Conservation (phyloP, 148 eudicot species). For the Nepenthes gracilis region DNA sequence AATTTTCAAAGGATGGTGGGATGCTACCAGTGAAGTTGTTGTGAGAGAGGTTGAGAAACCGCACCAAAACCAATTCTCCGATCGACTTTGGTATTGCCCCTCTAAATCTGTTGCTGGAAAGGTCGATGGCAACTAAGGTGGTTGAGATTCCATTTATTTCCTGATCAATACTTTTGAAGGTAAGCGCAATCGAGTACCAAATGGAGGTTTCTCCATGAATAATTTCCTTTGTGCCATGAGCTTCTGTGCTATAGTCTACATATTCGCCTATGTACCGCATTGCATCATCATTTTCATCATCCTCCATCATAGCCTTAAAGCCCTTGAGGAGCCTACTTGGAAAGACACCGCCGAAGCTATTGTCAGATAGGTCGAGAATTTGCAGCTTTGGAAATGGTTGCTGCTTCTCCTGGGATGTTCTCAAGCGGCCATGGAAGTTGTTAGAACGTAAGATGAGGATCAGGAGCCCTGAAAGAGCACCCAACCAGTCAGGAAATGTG, state of each 20-base stretch:
- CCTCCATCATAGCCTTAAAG: slow-evolving; percentile 10
- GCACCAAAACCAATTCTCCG: slow-evolving; percentile 12
- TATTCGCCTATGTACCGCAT: neutral
- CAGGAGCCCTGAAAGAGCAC: neutral
- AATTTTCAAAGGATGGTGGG: slow-evolving; percentile 14
- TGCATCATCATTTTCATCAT: no score
- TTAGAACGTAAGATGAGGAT: slow-evolving; percentile 1
- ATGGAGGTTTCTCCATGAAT: neutral
- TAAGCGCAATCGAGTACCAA: neutral
- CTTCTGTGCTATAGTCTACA: neutral
- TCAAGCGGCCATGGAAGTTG: slow-evolving; percentile 1
- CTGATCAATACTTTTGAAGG: slow-evolving; percentile 1
- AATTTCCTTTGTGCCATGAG: neutral
- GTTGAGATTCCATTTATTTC: neutral
- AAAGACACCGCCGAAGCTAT: neutral
- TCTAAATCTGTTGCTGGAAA: slow-evolving; percentile 12
- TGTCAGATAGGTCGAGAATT: neutral
- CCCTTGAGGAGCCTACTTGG: neutral
- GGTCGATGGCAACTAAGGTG: neutral
- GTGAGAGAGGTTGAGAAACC: slow-evolving; percentile 25
- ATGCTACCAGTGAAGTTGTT: slow-evolving; percentile 18
- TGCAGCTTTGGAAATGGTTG: neutral
- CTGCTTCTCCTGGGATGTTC: neutral
- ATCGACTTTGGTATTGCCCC: slow-evolving; percentile 18
- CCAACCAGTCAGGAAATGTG: slow-evolving; percentile 5